Percentiles rank a stretch among this genome's conserved stretches.
These are phyloP conservation scores for Leccinellum luteum DNA, from an alignment of 768 basidiomycete species.

Conservation along the genomic window DNA sequence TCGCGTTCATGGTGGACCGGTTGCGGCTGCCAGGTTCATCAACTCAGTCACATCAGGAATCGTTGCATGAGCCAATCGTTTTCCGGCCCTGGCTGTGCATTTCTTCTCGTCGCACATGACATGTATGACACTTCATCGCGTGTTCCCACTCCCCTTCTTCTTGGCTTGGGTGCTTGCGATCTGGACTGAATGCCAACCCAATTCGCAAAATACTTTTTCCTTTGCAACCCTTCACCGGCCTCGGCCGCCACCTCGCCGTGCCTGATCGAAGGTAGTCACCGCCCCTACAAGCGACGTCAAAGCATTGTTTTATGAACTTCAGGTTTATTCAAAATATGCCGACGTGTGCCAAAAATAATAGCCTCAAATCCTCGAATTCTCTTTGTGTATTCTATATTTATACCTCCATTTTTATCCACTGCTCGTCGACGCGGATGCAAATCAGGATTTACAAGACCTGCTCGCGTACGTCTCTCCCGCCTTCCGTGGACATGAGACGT, in stretches of 20 bases:
- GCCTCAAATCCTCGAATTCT: constrained; percentile 11
- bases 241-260: constrained; percentile 11
- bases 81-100: not conserved
- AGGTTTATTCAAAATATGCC: constrained; percentile 18
- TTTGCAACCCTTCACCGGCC: constrained; percentile 1
- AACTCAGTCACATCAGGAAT: constrained; percentile 13
- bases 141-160: not conserved
- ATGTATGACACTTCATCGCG: not conserved
- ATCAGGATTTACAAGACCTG: not conserved
- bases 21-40: constrained; percentile 3
- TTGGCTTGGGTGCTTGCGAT: not conserved
- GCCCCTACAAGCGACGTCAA: constrained; percentile 25
- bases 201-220: not conserved
- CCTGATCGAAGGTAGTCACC: constrained; percentile 27
- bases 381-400: constrained; percentile 20
- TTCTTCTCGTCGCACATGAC: constrained; percentile 4
- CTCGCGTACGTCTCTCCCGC: not conserved
- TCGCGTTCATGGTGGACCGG: not conserved
- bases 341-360: constrained; percentile 32
- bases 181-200: not conserved
- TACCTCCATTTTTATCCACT: constrained; percentile 24
- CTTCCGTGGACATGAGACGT: not conserved
- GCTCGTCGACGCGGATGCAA: not conserved
- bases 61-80: not conserved
- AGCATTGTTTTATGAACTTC: constrained; percentile 19